phyloP scores from a whole-genome alignment of 108 stramenopile species.

The Phaeodactylum tricornutum region DNA sequence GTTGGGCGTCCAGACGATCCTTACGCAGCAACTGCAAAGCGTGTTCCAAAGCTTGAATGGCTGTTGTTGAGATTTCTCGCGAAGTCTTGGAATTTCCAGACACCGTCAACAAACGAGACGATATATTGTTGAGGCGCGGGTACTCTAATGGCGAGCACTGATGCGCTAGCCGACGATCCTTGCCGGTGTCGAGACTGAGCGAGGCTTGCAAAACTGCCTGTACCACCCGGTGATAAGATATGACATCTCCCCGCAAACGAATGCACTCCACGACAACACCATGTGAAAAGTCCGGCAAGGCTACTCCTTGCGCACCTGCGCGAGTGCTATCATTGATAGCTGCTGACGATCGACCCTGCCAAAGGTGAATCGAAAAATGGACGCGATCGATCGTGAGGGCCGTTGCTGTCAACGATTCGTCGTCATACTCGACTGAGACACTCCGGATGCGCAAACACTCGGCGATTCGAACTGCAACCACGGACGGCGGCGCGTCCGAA shows the following conservation, averaged over 20 bases:
- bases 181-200: constrained; percentile 16
- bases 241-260: constrained; percentile 12
- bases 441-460: constrained; percentile 32
- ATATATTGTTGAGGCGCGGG: constrained; percentile 15
- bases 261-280: constrained; percentile 37
- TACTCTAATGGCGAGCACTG: constrained; percentile 18
- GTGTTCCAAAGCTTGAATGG: constrained; percentile 20
- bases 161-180: constrained; percentile 11
- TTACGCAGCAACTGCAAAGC: constrained; percentile 39
- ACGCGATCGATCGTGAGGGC: constrained; percentile 34
- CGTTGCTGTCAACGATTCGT: constrained; percentile 31
- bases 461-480: constrained; percentile 36
- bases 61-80: neutral
- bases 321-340: neutral
- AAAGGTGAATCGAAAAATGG: constrained; percentile 28
- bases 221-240: constrained; percentile 30
- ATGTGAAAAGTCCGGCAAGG: no score
- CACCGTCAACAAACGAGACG: constrained; percentile 1
- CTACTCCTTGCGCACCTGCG: neutral
- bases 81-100: neutral
- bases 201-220: constrained; percentile 32
- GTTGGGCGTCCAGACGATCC: constrained; percentile 46
- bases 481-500: constrained; percentile 34
- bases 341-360: constrained; percentile 1
- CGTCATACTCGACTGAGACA: constrained; percentile 48